phyloP scores from a whole-genome alignment of 2,329 filamentous ascomycete genomes.

The Alternaria solani region DNA sequence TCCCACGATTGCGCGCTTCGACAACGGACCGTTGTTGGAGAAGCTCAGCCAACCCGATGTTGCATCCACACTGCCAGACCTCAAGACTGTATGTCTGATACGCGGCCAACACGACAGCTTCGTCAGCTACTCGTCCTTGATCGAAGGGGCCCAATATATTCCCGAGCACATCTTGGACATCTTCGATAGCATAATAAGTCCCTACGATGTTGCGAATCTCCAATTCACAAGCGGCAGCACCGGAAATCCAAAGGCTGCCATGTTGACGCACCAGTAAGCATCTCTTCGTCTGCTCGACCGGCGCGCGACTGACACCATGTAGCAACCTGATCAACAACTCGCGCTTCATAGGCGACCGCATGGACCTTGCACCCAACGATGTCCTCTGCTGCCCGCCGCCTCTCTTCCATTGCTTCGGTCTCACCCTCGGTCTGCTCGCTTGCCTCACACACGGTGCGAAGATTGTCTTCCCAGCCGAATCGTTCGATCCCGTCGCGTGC shows the following conservation, averaged over 20 bases:
- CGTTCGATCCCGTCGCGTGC: slow-evolving; percentile 73
- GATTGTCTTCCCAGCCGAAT: slow-evolving; percentile 76
- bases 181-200: slow-evolving; percentile 47
- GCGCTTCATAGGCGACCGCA: slow-evolving; percentile 68
- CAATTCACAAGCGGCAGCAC: slow-evolving; percentile 53
- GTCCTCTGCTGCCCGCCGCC: slow-evolving; percentile 82
- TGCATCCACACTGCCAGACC: slow-evolving; percentile 31
- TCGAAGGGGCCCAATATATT: slow-evolving; percentile 48
- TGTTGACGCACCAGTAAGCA: slow-evolving; percentile 50
- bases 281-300: neutral
- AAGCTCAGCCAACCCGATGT: slow-evolving; percentile 35
- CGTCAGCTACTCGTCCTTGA: slow-evolving; percentile 66
- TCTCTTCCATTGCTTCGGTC: slow-evolving; percentile 85
- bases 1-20: slow-evolving; percentile 70
- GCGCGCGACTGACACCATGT: neutral
- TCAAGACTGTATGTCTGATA: slow-evolving; percentile 44
- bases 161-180: slow-evolving; percentile 47
- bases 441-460: slow-evolving; percentile 77
- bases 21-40: slow-evolving; percentile 67
- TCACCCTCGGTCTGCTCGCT: slow-evolving; percentile 78
- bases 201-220: slow-evolving; percentile 47
- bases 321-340: slow-evolving; percentile 53
- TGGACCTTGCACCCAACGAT: slow-evolving; percentile 71
- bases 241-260: slow-evolving; percentile 50
- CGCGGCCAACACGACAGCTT: slow-evolving; percentile 57